Evolutionary conservation across 1,284 basidiomycete genomes (phyloP).

Genomic region (Fomes fomentarius): DNA sequence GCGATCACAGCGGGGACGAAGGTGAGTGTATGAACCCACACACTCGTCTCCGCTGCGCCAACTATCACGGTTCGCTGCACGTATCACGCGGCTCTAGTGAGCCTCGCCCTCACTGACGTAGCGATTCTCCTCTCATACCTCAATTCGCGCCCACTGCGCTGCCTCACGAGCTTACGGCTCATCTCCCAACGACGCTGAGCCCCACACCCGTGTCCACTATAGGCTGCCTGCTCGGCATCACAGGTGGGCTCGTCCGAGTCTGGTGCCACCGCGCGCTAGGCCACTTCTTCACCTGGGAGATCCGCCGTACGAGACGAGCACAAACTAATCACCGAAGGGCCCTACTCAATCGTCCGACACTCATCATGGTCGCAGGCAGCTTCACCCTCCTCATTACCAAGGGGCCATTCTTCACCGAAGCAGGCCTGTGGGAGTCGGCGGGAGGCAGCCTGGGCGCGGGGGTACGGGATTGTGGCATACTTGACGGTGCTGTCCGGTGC

Average conservation of each 20-base stretch:
- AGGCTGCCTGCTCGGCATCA: background rate
- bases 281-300: constrained; percentile 13
- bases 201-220: background rate
- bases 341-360: constrained; percentile 21
- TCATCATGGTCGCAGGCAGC: constrained; percentile 6
- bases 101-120: no score
- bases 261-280: constrained; percentile 13
- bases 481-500: no score
- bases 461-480: no score
- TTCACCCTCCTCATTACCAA: background rate
- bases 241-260: constrained; percentile 7
- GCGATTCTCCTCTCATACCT: no score
- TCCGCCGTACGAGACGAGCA: constrained; percentile 14
- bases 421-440: background rate
- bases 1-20: no score
- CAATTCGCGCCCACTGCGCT: no score
- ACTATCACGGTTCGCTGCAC: no score
- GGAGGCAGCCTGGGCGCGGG: background rate
- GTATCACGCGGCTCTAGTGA: no score
- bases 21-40: no score
- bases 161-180: no score
- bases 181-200: no score
- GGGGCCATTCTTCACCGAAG: background rate
- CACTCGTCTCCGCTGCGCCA: no score
- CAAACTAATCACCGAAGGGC: constrained; percentile 15